Base-by-base conservation (phyloP, 2,329 filamentous ascomycete species). In the Sporothrix globosa region DNA sequence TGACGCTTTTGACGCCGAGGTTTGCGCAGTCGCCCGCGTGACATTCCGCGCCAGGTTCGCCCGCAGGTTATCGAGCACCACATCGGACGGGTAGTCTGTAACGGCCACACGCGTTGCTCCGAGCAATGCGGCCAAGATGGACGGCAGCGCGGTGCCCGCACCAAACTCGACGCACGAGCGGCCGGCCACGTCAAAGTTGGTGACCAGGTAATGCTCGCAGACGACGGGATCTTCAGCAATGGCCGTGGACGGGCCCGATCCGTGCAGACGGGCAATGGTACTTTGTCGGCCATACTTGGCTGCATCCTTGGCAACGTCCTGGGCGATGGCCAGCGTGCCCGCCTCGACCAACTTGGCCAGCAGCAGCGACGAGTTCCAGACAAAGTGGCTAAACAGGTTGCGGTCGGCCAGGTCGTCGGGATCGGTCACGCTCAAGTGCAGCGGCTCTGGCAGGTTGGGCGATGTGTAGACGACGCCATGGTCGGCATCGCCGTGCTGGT, bases 341-440 rank as follows among this genome's bases (percentile, higher is more conserved):
- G 81, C 81, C 77, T 88, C 86, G 69, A 88, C 79, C 39, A 87
- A 79, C 78, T 87, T 86, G 10, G 84, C 85, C 1, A 87, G 80
- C 73, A 86, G 78, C 63, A 89, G 77, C 21, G 82, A 84, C 7
- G 90, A 83, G 79, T 93, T 93, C 90, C 90, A 93, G 34, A 92
- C 79, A 77, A 90, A 92, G 77, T 93, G 90, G 72, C 88, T 88
- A 77, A 92, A 92, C 58, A 92, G 83, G 24, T 79, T 78, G 66
- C 89, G 80, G 74, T 88, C 85, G 41, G 83, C 79, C 69, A 89
- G 86, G 44, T 78, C 81, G 44, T 80, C 77, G 14, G 80, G 88
- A 74, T 86, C 81, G 27, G 82, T 78, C 21, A 86, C 81, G 10
- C 79, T 79, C 74, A 87, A 80, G 58, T 77, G 73, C 58, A 87